Conservation (phyloP, 2,329 filamentous ascomycete genomes). For the Triangularia verruculosa region DNA sequence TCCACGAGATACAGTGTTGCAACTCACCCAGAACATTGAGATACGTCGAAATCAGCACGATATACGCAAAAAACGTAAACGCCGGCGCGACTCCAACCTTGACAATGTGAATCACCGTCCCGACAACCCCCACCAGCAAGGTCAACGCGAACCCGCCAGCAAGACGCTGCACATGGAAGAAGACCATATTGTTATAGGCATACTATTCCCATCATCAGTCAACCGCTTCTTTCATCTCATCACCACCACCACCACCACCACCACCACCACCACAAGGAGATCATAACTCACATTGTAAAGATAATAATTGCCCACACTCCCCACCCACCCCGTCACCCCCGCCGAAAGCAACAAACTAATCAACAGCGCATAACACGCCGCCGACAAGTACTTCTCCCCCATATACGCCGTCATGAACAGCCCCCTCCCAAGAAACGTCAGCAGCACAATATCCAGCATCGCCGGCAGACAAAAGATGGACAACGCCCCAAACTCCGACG, state of each 20-base stretch:
- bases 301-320: slow-evolving; percentile 61
- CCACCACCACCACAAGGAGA: too few relatives aligned
- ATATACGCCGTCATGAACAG: slow-evolving; percentile 60
- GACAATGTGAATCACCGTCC: slow-evolving; percentile 49
- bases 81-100: slow-evolving; percentile 42
- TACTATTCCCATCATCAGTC: slow-evolving; percentile 24
- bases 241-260: background rate
- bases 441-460: slow-evolving; percentile 57
- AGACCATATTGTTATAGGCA: slow-evolving; percentile 41
- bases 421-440: slow-evolving; percentile 58
- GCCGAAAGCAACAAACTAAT: slow-evolving; percentile 57
- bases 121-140: slow-evolving; percentile 39
- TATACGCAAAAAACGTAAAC: slow-evolving; percentile 58
- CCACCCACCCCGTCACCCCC: slow-evolving; percentile 61
- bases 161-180: slow-evolving; percentile 42
- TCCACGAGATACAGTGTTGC: slow-evolving; percentile 32
- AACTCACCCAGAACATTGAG: slow-evolving; percentile 53
- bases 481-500: slow-evolving; percentile 52
- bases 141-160: slow-evolving; percentile 47
- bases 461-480: slow-evolving; percentile 62
- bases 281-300: slow-evolving; percentile 36
- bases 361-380: slow-evolving; percentile 55
- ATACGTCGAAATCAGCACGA: slow-evolving; percentile 56
- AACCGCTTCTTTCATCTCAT: background rate
- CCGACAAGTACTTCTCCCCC: slow-evolving; percentile 48